These are phyloP conservation scores for Candida palmyrensis DNA, from an alignment of 805 yeast genomes.

Conservation along the genomic window DNA sequence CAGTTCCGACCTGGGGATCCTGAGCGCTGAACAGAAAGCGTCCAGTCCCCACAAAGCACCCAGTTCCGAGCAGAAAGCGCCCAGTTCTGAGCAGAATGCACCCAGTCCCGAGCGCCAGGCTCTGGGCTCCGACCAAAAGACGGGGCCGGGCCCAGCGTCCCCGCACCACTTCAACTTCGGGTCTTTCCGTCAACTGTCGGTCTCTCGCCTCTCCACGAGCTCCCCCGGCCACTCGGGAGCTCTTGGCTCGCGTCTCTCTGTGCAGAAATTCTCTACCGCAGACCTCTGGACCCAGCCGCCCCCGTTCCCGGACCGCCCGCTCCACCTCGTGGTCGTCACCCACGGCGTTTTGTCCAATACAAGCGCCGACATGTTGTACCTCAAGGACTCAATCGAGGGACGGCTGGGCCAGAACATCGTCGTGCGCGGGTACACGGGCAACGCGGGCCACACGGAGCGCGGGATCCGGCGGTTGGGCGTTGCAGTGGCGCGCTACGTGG, in stretches of 20 bases:
- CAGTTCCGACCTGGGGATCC: not conserved
- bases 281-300: conserved; percentile 32
- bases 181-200: no score
- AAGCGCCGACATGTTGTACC: conserved; percentile 40
- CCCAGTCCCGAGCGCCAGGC: no score
- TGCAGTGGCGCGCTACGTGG: conserved; percentile 23
- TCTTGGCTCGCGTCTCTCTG: conserved; percentile 21
- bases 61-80: not conserved
- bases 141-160: no score
- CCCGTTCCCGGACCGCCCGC: conserved; percentile 20
- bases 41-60: not conserved
- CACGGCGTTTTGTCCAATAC: conserved; percentile 41
- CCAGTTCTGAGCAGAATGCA: not conserved
- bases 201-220: not conserved
- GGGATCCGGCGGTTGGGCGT: conserved; percentile 35
- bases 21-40: no score
- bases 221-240: no score
- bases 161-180: no score
- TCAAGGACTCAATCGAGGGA: conserved; percentile 28
- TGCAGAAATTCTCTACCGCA: conserved; percentile 19
- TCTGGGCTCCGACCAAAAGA: no score
- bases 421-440: conserved; percentile 33
- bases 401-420: conserved; percentile 27
- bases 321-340: conserved; percentile 37
- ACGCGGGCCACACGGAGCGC: conserved; percentile 38